Evolutionary conservation across 306 rosid species (phyloP).

Genomic region (Rosa multiflora): DNA sequence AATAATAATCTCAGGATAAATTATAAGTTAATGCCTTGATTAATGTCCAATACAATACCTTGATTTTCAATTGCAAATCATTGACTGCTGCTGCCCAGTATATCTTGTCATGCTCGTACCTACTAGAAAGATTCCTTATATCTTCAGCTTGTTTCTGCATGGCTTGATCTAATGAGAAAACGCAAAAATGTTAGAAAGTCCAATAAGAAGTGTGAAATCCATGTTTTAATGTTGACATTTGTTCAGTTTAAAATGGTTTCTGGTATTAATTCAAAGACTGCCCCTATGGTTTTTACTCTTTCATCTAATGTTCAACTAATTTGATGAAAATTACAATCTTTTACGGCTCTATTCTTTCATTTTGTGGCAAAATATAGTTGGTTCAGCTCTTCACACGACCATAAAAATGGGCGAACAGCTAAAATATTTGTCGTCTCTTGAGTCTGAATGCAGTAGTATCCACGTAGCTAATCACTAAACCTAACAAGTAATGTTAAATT

Average conservation of each 20-base stretch:
- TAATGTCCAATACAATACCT: slow-evolving; percentile 40
- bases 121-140: slow-evolving; percentile 52
- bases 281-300: neutral
- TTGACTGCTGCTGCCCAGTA: slow-evolving; percentile 58
- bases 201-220: neutral
- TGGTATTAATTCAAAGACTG: neutral
- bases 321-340: neutral
- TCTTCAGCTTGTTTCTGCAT: slow-evolving; percentile 70
- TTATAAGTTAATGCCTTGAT: slow-evolving; percentile 6
- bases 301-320: neutral
- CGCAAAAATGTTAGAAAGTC: neutral
- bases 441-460: neutral
- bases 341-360: neutral
- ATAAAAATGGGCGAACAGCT: neutral
- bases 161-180: slow-evolving; percentile 54
- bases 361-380: neutral
- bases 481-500: neutral
- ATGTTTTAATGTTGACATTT: neutral
- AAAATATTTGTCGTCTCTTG: neutral
- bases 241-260: neutral
- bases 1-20: neutral
- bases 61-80: slow-evolving; percentile 56
- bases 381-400: neutral
- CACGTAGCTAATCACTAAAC: neutral
- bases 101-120: slow-evolving; percentile 63